Percentiles rank a stretch among this genome's conserved stretches.
phyloP scores from a whole-genome alignment of 805 yeast species.

The Monosporozyma unispora region DNA sequence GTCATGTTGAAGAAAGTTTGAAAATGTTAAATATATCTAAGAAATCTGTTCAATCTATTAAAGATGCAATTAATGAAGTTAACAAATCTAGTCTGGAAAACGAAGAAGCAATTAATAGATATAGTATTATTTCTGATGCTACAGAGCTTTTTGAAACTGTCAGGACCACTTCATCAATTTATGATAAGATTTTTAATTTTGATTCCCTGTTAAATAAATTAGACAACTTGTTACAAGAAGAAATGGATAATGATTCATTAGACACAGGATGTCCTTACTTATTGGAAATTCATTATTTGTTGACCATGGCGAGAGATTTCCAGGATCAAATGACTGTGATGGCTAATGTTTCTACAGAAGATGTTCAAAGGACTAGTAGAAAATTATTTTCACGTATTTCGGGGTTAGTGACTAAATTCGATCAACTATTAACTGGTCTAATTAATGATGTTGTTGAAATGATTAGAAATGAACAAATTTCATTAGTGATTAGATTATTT shows the following conservation, averaged over 20 bases:
- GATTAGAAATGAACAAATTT: slow-evolving; percentile 56
- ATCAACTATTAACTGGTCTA: slow-evolving; percentile 51
- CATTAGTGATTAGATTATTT: slow-evolving; percentile 60
- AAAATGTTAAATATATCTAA: slow-evolving; percentile 33
- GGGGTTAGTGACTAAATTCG: slow-evolving; percentile 49
- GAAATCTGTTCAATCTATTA: slow-evolving; percentile 42
- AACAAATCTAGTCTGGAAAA: slow-evolving; percentile 46
- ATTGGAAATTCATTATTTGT: slow-evolving; percentile 56
- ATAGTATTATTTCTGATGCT: slow-evolving; percentile 58
- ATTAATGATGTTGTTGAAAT: slow-evolving; percentile 65
- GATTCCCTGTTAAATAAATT: slow-evolving; percentile 42
- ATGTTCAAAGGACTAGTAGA: slow-evolving; percentile 56
- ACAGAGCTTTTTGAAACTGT: slow-evolving; percentile 65
- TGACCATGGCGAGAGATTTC: slow-evolving; percentile 67
- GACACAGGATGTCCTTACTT: slow-evolving; percentile 45
- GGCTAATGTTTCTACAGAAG: slow-evolving; percentile 46
- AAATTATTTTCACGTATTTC: slow-evolving; percentile 30
- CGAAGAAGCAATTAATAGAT: slow-evolving; percentile 50
- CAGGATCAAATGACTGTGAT: slow-evolving; percentile 62
- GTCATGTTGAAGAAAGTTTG: slow-evolving; percentile 40
- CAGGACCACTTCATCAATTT: slow-evolving; percentile 56
- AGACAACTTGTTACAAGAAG: slow-evolving; percentile 43
- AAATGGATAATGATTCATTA: slow-evolving; percentile 22
- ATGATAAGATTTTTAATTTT: slow-evolving; percentile 51
- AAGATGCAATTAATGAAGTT: slow-evolving; percentile 37